A percentile compares a stretch with the other conserved stretches of the same genome.
These are phyloP conservation scores for Cornus controversa DNA, from an alignment of 148 eudicot genomes.

Conservation along the genomic window DNA sequence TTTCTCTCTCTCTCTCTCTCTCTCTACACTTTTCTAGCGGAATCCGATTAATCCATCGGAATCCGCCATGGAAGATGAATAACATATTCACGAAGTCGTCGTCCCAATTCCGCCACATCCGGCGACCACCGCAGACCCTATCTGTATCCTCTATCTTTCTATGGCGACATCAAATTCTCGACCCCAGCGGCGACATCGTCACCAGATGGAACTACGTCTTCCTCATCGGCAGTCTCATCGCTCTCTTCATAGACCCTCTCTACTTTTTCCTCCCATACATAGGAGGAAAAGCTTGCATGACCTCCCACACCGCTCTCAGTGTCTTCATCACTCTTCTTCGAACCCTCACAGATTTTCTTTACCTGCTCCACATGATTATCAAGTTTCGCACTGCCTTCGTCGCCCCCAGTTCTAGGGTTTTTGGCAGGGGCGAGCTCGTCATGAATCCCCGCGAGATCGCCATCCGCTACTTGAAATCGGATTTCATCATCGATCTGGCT, in stretches of 20 bases:
- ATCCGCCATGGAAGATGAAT: conserved; percentile 51
- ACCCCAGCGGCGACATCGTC: conserved; percentile 70
- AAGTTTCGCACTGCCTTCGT: conserved; percentile 82
- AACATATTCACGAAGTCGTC: conserved; percentile 30
- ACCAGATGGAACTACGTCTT: conserved; percentile 71
- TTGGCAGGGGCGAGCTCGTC: conserved; percentile 85
- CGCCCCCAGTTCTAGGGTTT: conserved; percentile 77
- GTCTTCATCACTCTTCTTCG: conserved; percentile 54
- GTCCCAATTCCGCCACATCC: conserved; percentile 38
- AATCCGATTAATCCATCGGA: conserved; percentile 16
- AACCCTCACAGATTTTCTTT: conserved; percentile 55
- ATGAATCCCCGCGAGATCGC: conserved; percentile 55
- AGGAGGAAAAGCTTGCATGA: conserved; percentile 43
- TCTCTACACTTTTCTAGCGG: conserved; percentile 7
- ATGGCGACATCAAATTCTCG: conserved; percentile 49
- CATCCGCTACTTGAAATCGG: conserved; percentile 53
- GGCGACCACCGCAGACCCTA: conserved; percentile 17
- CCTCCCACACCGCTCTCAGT: conserved; percentile 40
- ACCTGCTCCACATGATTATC: conserved; percentile 55
- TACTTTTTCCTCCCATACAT: conserved; percentile 69
- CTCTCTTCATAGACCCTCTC: conserved; percentile 43
- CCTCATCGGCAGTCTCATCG: conserved; percentile 58
- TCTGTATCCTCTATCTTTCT: neutral
- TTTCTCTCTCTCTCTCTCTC: neutral
- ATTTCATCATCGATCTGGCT: conserved; percentile 63